Evolutionary conservation across 768 basidiomycete genomes (phyloP).

Genomic region (Tulasnella sp.): DNA sequence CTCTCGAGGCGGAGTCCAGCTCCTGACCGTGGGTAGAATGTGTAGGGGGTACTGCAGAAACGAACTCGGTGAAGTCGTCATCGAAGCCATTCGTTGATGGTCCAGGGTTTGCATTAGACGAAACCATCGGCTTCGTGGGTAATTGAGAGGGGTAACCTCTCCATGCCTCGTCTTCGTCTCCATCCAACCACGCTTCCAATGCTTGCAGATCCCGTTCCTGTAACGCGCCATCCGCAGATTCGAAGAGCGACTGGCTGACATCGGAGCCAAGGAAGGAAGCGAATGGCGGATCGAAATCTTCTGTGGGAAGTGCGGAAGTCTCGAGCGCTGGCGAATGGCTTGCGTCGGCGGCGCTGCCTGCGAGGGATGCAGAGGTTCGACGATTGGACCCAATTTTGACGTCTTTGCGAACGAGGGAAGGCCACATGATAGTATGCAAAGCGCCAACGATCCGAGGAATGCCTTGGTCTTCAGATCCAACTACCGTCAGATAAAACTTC

Average conservation of each 20-base stretch:
- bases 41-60: conserved; percentile 40
- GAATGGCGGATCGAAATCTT: neutral
- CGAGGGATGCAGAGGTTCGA: neutral
- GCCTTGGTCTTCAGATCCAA: conserved; percentile 27
- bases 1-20: conserved; percentile 34
- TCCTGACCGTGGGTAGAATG: neutral
- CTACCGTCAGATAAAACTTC: conserved; percentile 10
- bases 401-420: conserved; percentile 47
- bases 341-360: neutral
- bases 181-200: conserved; percentile 53
- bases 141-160: neutral
- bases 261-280: conserved; percentile 1
- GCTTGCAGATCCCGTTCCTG: conserved; percentile 40
- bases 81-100: conserved; percentile 39
- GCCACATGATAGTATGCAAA: conserved; percentile 82
- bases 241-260: conserved; percentile 11
- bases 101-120: neutral
- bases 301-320: conserved; percentile 14
- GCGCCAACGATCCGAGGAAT: conserved; percentile 67
- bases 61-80: conserved; percentile 70
- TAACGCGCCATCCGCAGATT: neutral
- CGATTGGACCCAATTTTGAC: neutral
- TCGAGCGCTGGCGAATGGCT: neutral
- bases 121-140: neutral
- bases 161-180: conserved; percentile 31